Base-by-base conservation (phyloP, 768 basidiomycete species). In the Favolaschia claudopus region DNA sequence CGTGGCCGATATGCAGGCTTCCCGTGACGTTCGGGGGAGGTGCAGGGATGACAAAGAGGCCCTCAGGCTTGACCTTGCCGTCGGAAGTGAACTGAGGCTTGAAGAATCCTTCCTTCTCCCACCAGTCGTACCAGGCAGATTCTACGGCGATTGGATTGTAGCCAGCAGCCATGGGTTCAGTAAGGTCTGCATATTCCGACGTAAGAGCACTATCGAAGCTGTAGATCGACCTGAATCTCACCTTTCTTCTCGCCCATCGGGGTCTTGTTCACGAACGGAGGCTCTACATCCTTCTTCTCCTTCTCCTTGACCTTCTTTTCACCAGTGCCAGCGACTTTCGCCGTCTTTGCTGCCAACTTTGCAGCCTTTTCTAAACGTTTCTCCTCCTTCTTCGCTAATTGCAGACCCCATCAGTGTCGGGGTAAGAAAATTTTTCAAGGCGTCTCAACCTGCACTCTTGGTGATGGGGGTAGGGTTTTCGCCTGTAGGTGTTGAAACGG, bases 1-100 rank as follows among this genome's bases (percentile, higher is more conserved):
- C 96, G 65, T 99, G 97, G 3, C 97, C 97, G 56, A 97, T 95
- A 69, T 99, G 96, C 55, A 99, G 79, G 59, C 86, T 90, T 7
- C 97, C 97, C 0, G 97, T 99, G 63, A 99, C 95, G 67, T 99
- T 99, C 4, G 97, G 97, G 3, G 96, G 96, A 25, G 97, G 97
- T 0, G 87, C 82, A 0, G 95, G 92, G 25, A 99, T 86, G 58
- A 96, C 88, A 70, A 98, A 98, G 13, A 78, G 69, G 25, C 88
- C 91, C 34, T 90, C 86, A 1, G 83, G 78, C 47, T 87, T 85
- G 46, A 79, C 74, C 15, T 83, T 77, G 12, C 87, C 88, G 48
- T 89, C 81, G 0, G 80, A 69, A 0, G 80, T 80, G 15, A 84
- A 75, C 57, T 85, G 82, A 4, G 96, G 95, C 64, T 87, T 85